These are phyloP conservation scores for Podila epicladia DNA, from an alignment of 192 early-diverging fungal species.

Conservation along the genomic window DNA sequence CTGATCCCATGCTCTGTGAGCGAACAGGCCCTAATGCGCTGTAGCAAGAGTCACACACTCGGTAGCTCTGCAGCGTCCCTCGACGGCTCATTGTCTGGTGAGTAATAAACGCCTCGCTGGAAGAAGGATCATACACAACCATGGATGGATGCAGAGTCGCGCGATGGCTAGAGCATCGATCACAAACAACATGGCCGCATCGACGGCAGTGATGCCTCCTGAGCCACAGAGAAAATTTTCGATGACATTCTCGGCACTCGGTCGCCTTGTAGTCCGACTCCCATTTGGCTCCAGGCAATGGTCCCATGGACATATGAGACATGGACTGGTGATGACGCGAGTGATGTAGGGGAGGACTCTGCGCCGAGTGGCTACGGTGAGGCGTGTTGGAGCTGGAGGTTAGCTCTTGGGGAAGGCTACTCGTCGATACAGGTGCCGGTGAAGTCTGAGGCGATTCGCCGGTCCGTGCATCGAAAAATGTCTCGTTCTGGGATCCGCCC, in stretches of 20 bases:
- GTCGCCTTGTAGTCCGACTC: constrained; percentile 77
- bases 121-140: constrained; percentile 57
- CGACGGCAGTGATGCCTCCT: constrained; percentile 93
- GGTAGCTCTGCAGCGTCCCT: constrained; percentile 40
- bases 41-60: constrained; percentile 51
- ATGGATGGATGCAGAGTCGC: constrained; percentile 59
- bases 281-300: constrained; percentile 68
- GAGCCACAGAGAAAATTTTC: constrained; percentile 78
- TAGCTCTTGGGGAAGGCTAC: not conserved
- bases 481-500: not conserved
- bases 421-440: not conserved
- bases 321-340: constrained; percentile 2
- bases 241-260: constrained; percentile 73
- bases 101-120: constrained; percentile 35
- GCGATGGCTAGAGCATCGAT: constrained; percentile 74
- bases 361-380: not conserved
- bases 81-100: constrained; percentile 23
- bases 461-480: not conserved
- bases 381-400: not conserved
- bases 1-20: constrained; percentile 5
- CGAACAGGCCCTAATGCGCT: constrained; percentile 5
- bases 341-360: not conserved
- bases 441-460: not conserved
- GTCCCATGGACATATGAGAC: constrained; percentile 5
- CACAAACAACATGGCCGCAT: constrained; percentile 89